phyloP scores from a whole-genome alignment of 1,139 yeast genomes.

The Magnusiomyces ingens region DNA sequence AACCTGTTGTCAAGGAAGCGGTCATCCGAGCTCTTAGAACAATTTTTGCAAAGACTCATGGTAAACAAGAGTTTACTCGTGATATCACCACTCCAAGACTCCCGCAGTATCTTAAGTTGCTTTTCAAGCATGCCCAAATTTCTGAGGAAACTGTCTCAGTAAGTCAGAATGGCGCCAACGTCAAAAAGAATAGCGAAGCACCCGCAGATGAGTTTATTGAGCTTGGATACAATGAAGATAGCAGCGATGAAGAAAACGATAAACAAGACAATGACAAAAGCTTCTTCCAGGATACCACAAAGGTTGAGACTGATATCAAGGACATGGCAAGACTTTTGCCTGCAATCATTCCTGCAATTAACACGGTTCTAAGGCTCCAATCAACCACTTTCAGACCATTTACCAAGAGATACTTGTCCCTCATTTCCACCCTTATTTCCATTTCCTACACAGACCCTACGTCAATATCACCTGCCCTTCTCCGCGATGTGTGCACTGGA shows the following conservation, averaged over 20 bases:
- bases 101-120: slow-evolving; percentile 51
- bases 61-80: slow-evolving; percentile 78
- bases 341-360: slow-evolving; percentile 44
- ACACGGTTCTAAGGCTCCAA: slow-evolving; percentile 47
- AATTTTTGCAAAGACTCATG: slow-evolving; percentile 54
- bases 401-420: slow-evolving; percentile 52
- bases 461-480: slow-evolving; percentile 36
- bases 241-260: not conserved
- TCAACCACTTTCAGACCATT: slow-evolving; percentile 80
- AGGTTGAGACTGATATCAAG: not conserved
- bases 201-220: slow-evolving; percentile 1
- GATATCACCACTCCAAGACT: slow-evolving; percentile 78
- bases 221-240: not conserved
- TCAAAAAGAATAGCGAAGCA: not conserved
- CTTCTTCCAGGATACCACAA: not conserved
- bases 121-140: slow-evolving; percentile 38
- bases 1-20: slow-evolving; percentile 40
- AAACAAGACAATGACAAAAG: not conserved
- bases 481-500: slow-evolving; percentile 41
- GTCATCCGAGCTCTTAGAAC: slow-evolving; percentile 45
- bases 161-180: not conserved
- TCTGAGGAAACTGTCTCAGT: slow-evolving; percentile 7
- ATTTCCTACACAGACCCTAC: slow-evolving; percentile 30
- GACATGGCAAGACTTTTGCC: slow-evolving; percentile 27
- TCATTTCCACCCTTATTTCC: slow-evolving; percentile 37